Base-by-base conservation (phyloP, 1,284 basidiomycete genomes). In the Malassezia psittaci region DNA sequence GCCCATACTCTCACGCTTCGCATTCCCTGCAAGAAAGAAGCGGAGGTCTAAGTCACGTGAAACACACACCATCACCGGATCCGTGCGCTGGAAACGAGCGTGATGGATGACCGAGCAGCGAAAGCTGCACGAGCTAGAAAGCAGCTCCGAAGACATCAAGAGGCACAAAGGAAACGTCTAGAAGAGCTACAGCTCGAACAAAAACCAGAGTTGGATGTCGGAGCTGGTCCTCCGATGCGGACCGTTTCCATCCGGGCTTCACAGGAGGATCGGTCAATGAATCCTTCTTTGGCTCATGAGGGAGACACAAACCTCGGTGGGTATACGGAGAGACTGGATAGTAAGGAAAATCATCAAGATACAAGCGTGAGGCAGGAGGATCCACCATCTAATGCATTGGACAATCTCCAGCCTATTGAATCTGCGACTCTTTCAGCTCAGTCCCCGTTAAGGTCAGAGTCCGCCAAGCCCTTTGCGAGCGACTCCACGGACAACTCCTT, bases 81-180 rank as follows among this genome's bases (percentile, higher is more conserved):
- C 41, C 21, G 41, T 43, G 45, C 45, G 32, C 45, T 16, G 7
- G 16, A 21, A 6, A 41, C 45, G 34, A 37, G 34, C 15, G 32
- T 35, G 18, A 57, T 57, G 55, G 51, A 52, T 29, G 55, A 57
- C 34, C 50, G 55, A 15, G 55, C 55, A 5, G 50, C 50, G 24
- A 57, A 57, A 32, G 55, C 55, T 32, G 55, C 51, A 21, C 55
- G 55, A 16, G 55, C 55, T n/a, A 45, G 55, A 24, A 57, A 52
- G 29, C 54, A 57, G 51, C 51, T 57, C 10, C 43, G 49, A 12
- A 24, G 21, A 32, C 55, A 57, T 43, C 55, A 52, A 36, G 55
- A 57, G 40, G 36, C 40, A 19, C 54, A 41, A 36, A 49, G 55
- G 19, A 29, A 33, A 32, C 51, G 52, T 40, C 36, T 46, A 43